A percentile compares a stretch with the other conserved stretches of the same genome.
Conservation (phyloP, 192 early-diverging fungal species). For the Paraglomus occultum region DNA sequence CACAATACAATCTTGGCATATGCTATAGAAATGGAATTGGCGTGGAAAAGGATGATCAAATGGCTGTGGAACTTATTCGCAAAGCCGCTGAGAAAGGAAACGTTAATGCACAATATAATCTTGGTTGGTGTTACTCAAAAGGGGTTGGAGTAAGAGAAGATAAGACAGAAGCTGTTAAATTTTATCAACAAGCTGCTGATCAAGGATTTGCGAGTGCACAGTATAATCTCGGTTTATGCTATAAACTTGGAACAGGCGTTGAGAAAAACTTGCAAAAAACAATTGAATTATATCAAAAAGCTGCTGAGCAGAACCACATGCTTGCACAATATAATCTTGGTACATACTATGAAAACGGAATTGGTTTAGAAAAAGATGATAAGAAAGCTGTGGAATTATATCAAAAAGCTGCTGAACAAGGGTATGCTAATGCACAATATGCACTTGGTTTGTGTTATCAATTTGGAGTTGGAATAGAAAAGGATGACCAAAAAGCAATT, state of each 20-base stretch:
- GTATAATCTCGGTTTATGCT: constrained; percentile 78
- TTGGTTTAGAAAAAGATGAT: constrained; percentile 37
- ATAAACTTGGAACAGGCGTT: constrained; percentile 72
- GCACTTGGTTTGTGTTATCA: constrained; percentile 77
- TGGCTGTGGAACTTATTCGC: constrained; percentile 65
- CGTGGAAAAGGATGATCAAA: constrained; percentile 32
- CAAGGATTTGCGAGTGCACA: constrained; percentile 80
- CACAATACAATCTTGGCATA: constrained; percentile 80
- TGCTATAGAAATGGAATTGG: constrained; percentile 81
- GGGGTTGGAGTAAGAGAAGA: constrained; percentile 56
- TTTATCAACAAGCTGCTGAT: constrained; percentile 66
- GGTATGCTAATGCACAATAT: constrained; percentile 61
- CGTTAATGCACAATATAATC: constrained; percentile 81
- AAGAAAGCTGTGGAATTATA: constrained; percentile 61
- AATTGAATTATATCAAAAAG: constrained; percentile 59
- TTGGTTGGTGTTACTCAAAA: constrained; percentile 75
- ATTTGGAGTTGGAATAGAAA: constrained; percentile 55
- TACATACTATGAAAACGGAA: constrained; percentile 36
- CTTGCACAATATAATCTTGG: constrained; percentile 56
- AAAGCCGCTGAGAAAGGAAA: constrained; percentile 69
- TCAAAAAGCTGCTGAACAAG: constrained; percentile 50
- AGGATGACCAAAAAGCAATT: constrained; percentile 48
- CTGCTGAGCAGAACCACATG: constrained; percentile 59
- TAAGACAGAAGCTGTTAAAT: constrained; percentile 55
- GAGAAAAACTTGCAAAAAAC: constrained; percentile 42